phyloP scores from a whole-genome alignment of 1,284 basidiomycete genomes.

The Flammula alnicola region DNA sequence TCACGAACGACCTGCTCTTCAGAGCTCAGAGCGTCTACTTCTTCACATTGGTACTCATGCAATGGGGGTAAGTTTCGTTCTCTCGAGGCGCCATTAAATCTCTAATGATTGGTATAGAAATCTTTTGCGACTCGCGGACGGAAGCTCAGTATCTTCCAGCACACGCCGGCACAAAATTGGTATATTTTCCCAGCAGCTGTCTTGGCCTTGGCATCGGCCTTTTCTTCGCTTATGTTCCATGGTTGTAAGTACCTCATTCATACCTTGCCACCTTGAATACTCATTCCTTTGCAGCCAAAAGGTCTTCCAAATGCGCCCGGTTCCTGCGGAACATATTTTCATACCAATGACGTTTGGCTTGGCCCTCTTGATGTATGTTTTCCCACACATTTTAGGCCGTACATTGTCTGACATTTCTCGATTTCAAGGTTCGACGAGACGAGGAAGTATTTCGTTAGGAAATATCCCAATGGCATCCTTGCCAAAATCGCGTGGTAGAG shows the following conservation, averaged over 20 bases:
- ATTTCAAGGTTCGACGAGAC: constrained; percentile 33
- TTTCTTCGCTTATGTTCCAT: constrained; percentile 60
- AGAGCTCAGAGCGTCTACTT: constrained; percentile 42
- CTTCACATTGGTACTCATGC: constrained; percentile 71
- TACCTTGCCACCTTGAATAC: not conserved
- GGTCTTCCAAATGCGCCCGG: constrained; percentile 56
- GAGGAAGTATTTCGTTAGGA: constrained; percentile 36
- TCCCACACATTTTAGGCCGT: constrained; percentile 7
- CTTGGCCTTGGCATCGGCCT: constrained; percentile 46
- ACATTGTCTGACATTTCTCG: constrained; percentile 17
- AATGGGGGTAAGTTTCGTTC: constrained; percentile 54
- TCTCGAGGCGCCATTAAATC: not conserved
- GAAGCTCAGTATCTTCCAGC: constrained; percentile 31
- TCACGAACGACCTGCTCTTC: constrained; percentile 20
- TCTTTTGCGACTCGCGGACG: constrained; percentile 30
- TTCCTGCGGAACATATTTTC: constrained; percentile 49
- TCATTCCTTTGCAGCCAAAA: constrained; percentile 39
- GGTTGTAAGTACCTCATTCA: constrained; percentile 38
- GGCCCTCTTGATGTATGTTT: constrained; percentile 30
- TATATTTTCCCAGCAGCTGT: constrained; percentile 54
- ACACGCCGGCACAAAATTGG: constrained; percentile 38
- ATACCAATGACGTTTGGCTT: constrained; percentile 35
- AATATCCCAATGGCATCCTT: constrained; percentile 23
- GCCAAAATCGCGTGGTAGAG: constrained; percentile 29
- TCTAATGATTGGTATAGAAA: constrained; percentile 40